A percentile compares a stretch with the other conserved stretches of the same genome.
Evolutionary conservation across 2,329 filamentous ascomycete species (phyloP).

Genomic region (Metarhizium robertsii): DNA sequence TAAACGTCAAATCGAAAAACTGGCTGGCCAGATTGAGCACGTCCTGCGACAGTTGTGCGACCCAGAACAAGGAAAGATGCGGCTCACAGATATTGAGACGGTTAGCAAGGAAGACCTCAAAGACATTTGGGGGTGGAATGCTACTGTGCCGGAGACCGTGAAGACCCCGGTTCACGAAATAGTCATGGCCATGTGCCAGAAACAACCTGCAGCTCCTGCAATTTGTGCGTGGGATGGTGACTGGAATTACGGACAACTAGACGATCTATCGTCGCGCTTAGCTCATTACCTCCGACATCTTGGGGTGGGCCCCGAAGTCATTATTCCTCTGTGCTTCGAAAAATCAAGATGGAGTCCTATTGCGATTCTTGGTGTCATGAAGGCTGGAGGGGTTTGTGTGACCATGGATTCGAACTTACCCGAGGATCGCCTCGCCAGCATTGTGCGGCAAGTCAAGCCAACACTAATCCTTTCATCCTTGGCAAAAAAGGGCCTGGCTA

Average conservation of each 20-base stretch:
- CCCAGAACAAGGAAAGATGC: not conserved
- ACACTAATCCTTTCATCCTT: slow-evolving; percentile 12
- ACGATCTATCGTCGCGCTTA: slow-evolving; percentile 4
- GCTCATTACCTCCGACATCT: slow-evolving; percentile 5
- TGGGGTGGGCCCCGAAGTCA: slow-evolving; percentile 2
- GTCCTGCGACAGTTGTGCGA: not conserved
- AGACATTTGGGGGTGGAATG: slow-evolving; percentile 7
- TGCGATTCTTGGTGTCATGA: slow-evolving; percentile 5
- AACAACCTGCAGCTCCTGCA: slow-evolving; percentile 6
- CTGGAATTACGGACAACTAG: slow-evolving; percentile 26
- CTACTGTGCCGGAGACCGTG: slow-evolving; percentile 2
- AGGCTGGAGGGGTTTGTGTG: slow-evolving; percentile 6
- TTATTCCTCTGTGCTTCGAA: slow-evolving; percentile 7
- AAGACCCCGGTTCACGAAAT: slow-evolving; percentile 6
- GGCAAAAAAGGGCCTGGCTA: slow-evolving; percentile 4
- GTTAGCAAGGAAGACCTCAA: slow-evolving; percentile 4
- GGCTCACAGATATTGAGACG: not conserved
- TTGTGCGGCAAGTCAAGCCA: slow-evolving; percentile 11
- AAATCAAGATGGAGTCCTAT: slow-evolving; percentile 8
- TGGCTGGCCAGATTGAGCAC: slow-evolving; percentile 1
- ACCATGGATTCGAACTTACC: slow-evolving; percentile 11
- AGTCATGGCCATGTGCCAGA: not conserved
- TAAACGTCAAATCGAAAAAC: not conserved
- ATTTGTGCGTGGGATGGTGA: slow-evolving; percentile 26
- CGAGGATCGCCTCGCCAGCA: slow-evolving; percentile 8